Conservation (phyloP, 139 green algal species). For the Asterochloris sp. region DNA sequence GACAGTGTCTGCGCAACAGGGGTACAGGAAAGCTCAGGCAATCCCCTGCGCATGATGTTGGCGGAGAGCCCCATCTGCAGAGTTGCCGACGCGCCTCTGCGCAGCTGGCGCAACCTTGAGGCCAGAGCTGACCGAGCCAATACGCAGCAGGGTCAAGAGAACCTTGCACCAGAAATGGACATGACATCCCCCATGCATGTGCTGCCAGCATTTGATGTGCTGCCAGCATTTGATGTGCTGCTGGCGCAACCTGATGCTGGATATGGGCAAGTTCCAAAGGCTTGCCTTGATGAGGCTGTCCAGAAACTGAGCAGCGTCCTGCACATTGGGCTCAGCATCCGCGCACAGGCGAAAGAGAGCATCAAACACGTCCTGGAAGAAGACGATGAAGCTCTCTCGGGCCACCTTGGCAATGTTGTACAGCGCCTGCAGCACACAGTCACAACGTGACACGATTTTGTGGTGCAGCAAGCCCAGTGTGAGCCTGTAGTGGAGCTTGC, state of each 20-base stretch:
- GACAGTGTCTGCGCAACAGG: background rate
- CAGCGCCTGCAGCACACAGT: constrained; percentile 44
- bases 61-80: too few relatives aligned
- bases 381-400: constrained; percentile 76
- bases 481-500: background rate
- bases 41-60: too few relatives aligned
- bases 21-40: too few relatives aligned
- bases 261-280: background rate
- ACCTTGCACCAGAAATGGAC: too few relatives aligned
- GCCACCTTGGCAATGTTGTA: constrained; percentile 97
- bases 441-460: constrained; percentile 25
- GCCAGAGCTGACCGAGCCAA: too few relatives aligned
- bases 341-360: constrained; percentile 85
- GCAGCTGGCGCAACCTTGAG: too few relatives aligned
- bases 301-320: constrained; percentile 89
- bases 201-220: background rate
- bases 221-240: background rate
- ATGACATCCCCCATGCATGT: background rate
- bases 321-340: constrained; percentile 79
- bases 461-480: background rate
- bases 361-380: constrained; percentile 92
- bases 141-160: too few relatives aligned
- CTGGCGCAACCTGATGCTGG: background rate
- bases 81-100: too few relatives aligned
- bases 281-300: constrained; percentile 89